phyloP scores from a whole-genome alignment of 352 stramenopile species.

The Globisporangium canariense region DNA sequence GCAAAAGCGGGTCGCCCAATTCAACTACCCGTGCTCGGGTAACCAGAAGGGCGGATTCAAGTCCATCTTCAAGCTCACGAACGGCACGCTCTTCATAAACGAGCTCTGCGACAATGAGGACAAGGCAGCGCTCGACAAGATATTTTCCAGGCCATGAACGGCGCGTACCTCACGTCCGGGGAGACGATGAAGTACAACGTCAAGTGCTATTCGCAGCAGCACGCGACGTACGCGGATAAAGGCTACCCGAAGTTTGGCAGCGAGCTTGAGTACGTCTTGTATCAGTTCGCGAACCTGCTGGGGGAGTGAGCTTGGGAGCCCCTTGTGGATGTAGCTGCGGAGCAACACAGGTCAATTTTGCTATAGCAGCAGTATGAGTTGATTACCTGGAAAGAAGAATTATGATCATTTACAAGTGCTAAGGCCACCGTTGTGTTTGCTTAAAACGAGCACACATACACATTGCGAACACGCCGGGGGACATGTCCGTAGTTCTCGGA shows the following conservation, averaged over 20 bases:
- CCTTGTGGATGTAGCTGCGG: too few relatives aligned
- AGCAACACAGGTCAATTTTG: too few relatives aligned
- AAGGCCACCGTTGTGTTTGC: too few relatives aligned
- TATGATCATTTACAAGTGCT: too few relatives aligned
- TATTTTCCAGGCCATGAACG: not conserved
- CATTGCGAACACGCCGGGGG: too few relatives aligned
- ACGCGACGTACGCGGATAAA: not conserved
- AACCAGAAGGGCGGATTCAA: not conserved
- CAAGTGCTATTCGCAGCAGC: constrained; percentile 3
- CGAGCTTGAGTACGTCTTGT: not conserved
- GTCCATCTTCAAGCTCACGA: not conserved
- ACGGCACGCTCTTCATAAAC: not conserved
- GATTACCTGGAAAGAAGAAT: too few relatives aligned
- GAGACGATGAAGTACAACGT: not conserved
- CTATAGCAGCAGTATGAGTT: too few relatives aligned
- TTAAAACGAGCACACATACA: too few relatives aligned
- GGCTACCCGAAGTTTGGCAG: not conserved
- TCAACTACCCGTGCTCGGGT: not conserved
- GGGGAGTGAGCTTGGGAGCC: too few relatives aligned
- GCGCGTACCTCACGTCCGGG: not conserved
- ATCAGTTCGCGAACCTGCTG: not conserved
- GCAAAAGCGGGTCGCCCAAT: not conserved
- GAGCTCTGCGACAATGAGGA: not conserved
- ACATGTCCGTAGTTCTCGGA: too few relatives aligned
- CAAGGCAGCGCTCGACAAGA: not conserved